These are phyloP conservation scores for Cryphonectria radicalis DNA, from an alignment of 2,329 filamentous ascomycete genomes.

Conservation along the genomic window DNA sequence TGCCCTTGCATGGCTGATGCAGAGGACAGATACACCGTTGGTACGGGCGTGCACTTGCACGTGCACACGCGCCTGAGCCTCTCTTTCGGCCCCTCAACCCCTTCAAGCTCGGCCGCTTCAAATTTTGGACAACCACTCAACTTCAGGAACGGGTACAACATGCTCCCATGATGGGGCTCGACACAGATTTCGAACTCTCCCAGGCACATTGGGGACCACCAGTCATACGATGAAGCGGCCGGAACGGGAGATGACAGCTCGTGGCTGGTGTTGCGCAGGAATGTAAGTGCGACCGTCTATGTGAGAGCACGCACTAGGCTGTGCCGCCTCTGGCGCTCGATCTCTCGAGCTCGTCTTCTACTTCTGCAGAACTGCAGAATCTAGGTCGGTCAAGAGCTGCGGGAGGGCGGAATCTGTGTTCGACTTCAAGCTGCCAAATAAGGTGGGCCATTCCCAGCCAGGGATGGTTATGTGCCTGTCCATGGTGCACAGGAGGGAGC, in stretches of 20 bases:
- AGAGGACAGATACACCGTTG: background rate
- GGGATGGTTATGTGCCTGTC: slow-evolving; percentile 1
- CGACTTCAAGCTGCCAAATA: slow-evolving; percentile 1
- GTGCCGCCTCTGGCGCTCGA: slow-evolving; percentile 13
- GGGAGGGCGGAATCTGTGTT: slow-evolving; percentile 22
- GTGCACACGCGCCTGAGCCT: background rate
- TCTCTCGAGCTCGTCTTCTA: slow-evolving; percentile 15
- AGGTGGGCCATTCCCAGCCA: background rate
- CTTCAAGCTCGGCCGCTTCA: background rate
- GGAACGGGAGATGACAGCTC: slow-evolving; percentile 20
- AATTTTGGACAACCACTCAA: background rate
- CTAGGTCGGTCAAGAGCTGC: slow-evolving; percentile 19
- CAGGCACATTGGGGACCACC: slow-evolving; percentile 23
- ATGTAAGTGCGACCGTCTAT: background rate
- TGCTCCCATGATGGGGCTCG: background rate
- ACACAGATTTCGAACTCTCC: background rate
- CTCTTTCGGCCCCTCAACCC: background rate
- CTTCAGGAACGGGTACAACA: background rate
- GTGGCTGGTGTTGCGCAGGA: slow-evolving; percentile 23
- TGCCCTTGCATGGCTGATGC: background rate
- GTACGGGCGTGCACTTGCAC: background rate
- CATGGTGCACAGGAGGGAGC: slow-evolving; percentile 18
- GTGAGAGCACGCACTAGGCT: background rate
- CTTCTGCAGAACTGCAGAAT: slow-evolving; percentile 24
- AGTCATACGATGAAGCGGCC: slow-evolving; percentile 22